Base-by-base conservation (phyloP, 139 green algal genomes). In the Ostreobium quekettii region DNA sequence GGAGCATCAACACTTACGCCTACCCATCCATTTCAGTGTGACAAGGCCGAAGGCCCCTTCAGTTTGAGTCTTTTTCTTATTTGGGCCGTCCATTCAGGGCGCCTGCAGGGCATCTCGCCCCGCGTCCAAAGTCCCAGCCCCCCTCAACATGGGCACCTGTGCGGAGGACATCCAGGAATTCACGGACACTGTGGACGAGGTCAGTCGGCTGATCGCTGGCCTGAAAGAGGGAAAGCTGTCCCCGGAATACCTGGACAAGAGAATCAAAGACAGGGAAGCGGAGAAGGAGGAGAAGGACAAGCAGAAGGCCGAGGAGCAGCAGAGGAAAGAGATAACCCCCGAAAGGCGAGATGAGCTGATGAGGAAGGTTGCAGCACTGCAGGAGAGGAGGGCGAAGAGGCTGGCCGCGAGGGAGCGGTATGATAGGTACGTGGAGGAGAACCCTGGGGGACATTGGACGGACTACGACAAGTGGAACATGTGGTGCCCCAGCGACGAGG, bases 381-480 rank as follows among this genome's bases (percentile, higher is more conserved):
- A 36, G 49, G 32, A 42, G 26, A 46, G 62, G 59, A 71, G 74
- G 36, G 28, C 26, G 15, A 67, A 70, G 36, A 89, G 87, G 70
- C 56, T 78, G 36, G 73, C 68, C 35, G 81, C 80, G 1, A 70
- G 85, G 7, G 48, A 70, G 36, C 64, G 67, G 4, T 89, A 86
- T 38, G 68, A 84, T 15, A 42, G 78, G 30, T 78, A 84, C 39
- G 56, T 82, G 1, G 42, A 67, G 39, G 36, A 39, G 26, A 24
- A 60, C 39, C 35, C 26, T 15, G 35, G 46, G 2, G 19, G 24
- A 1, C 33, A 36, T 49, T 60, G n/a, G 15, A 91, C 85, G 1
- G 87, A 94, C 67, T 94, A 94, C 59, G 74, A 56, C 1, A 86
- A 85, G 66, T 94, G 87, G 87, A 85, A 90, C 61, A 66, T 94